These are phyloP conservation scores for Thraustochytrium striatum DNA, from an alignment of 352 stramenopile genomes.

Conservation along the genomic window DNA sequence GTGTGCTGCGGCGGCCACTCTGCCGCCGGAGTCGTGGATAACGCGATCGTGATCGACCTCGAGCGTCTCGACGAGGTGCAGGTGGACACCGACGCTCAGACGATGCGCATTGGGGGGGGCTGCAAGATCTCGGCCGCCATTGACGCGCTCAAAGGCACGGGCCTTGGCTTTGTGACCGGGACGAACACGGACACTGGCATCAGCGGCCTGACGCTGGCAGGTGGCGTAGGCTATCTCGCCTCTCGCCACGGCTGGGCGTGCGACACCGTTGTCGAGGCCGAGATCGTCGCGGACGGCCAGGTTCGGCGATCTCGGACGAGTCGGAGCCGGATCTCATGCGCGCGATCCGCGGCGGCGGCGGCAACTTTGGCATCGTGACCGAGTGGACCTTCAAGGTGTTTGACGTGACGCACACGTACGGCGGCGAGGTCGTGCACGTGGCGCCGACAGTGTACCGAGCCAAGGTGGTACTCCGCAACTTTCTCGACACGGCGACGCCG, in stretches of 20 bases:
- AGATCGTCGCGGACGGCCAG: not conserved
- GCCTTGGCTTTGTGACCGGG: not conserved
- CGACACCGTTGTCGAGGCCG: not conserved
- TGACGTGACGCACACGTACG: no score
- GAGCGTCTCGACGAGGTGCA: not conserved
- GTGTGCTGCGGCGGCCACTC: no score
- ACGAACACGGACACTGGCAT: not conserved
- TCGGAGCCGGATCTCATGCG: not conserved
- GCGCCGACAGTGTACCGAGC: no score
- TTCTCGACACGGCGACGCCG: no score
- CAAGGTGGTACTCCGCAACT: no score
- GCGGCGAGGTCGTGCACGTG: no score
- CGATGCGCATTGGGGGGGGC: not conserved
- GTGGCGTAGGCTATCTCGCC: not conserved
- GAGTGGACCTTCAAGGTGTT: not conserved
- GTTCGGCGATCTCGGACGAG: not conserved
- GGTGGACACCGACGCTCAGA: not conserved
- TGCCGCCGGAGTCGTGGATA: no score
- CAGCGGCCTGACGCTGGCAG: not conserved
- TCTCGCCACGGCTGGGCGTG: not conserved
- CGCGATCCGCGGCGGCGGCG: not conserved
- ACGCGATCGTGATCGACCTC: not conserved
- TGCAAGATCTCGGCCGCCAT: not conserved
- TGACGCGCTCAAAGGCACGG: not conserved
- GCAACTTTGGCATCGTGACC: not conserved